These are phyloP conservation scores for Lepidopterella palustris DNA, from an alignment of 495 filamentous ascomycete species.

Conservation along the genomic window DNA sequence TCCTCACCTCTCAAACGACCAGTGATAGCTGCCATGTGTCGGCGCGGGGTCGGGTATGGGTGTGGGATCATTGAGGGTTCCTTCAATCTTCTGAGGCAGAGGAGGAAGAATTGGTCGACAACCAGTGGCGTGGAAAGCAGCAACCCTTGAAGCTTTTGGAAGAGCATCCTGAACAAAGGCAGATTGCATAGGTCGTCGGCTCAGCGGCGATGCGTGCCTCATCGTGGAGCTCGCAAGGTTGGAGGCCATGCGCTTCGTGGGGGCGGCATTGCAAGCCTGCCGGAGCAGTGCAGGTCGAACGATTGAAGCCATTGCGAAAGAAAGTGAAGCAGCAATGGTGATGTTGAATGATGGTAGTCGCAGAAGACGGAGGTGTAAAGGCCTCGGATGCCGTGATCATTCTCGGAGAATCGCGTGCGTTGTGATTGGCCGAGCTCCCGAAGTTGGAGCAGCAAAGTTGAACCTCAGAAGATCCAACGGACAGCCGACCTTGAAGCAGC, in stretches of 20 bases:
- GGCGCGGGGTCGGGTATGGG: slow-evolving; percentile 64
- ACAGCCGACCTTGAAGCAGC: neutral
- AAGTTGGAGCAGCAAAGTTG: neutral
- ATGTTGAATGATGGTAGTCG: neutral
- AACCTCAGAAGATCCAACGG: neutral
- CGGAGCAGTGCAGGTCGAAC: slow-evolving; percentile 34
- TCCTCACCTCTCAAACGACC: slow-evolving; percentile 82
- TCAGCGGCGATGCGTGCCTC: slow-evolving; percentile 19
- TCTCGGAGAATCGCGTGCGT: neutral
- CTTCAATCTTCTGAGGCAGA: slow-evolving; percentile 41
- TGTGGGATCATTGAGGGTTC: slow-evolving; percentile 72
- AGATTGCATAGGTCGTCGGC: slow-evolving; percentile 24
- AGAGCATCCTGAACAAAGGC: slow-evolving; percentile 20
- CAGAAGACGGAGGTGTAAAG: neutral
- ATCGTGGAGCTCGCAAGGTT: slow-evolving; percentile 27
- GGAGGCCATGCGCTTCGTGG: slow-evolving; percentile 29
- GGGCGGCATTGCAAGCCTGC: slow-evolving; percentile 28
- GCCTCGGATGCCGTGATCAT: slow-evolving; percentile 1
- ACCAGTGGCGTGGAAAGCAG: slow-evolving; percentile 40
- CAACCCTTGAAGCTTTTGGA: slow-evolving; percentile 29
- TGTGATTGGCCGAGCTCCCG: slow-evolving; percentile 13
- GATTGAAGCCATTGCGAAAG: slow-evolving; percentile 37
- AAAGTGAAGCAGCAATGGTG: neutral
- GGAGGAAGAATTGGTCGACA: slow-evolving; percentile 40
- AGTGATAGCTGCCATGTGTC: slow-evolving; percentile 91